A percentile compares a stretch with the other conserved stretches of the same genome.
Evolutionary conservation across 495 filamentous ascomycete genomes (phyloP).

Genomic region (Aspergillus taichungensis): DNA sequence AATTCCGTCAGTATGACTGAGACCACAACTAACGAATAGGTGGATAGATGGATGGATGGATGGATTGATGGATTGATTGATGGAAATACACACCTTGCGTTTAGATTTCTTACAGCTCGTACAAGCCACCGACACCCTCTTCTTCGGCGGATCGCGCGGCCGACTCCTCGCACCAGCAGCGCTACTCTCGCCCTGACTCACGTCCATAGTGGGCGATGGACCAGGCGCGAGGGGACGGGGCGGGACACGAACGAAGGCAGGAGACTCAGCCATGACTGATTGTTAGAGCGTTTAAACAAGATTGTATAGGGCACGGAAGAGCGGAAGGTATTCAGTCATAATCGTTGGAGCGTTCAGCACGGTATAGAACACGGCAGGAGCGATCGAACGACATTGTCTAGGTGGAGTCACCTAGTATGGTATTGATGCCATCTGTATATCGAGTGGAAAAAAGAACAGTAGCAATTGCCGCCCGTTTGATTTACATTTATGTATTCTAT

Average conservation of each 20-base stretch:
- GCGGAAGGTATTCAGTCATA: no score
- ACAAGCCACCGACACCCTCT: constrained; percentile 39
- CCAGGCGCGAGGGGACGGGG: constrained; percentile 18
- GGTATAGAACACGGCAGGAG: no score
- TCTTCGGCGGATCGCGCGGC: constrained; percentile 21
- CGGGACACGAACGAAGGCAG: neutral
- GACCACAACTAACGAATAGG: neutral
- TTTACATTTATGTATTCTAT: no score
- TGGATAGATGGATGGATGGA: neutral
- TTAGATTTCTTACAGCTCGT: constrained; percentile 41
- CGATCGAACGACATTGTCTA: no score
- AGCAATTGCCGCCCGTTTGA: no score
- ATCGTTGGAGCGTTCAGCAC: no score
- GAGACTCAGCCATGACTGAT: no score
- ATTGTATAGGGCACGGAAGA: no score
- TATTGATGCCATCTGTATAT: no score
- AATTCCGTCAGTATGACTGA: neutral
- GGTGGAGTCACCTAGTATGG: no score
- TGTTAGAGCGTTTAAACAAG: no score
- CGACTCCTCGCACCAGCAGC: constrained; percentile 11
- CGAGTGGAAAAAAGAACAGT: no score
- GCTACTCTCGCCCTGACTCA: constrained; percentile 6
- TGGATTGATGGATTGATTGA: neutral
- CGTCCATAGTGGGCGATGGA: constrained; percentile 18
- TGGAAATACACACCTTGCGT: constrained; percentile 24